A percentile compares a stretch with the other conserved stretches of the same genome.
Conservation (phyloP, 257 asterid genomes). For the Nicotiana benthamiana region DNA sequence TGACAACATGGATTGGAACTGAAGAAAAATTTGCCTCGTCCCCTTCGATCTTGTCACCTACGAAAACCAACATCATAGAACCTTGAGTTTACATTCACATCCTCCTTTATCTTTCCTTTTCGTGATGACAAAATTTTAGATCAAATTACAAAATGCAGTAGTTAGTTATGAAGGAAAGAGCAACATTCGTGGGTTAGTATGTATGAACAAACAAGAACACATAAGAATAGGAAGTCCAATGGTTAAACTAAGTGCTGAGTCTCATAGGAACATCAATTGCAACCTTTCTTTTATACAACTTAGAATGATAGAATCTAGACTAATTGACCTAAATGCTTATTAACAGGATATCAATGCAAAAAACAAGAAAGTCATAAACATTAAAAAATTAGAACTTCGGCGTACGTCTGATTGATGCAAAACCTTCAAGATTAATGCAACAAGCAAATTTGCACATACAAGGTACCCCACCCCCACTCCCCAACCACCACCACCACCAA, state of each 20-base stretch:
- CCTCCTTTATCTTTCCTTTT: neutral
- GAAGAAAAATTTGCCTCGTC: slow-evolving; percentile 37
- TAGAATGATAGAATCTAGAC: too few species aligned
- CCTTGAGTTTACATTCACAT: neutral
- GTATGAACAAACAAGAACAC: neutral
- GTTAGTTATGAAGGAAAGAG: neutral
- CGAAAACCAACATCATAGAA: slow-evolving; percentile 13
- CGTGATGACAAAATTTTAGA: neutral
- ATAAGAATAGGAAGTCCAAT: neutral
- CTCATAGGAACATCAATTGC: neutral
- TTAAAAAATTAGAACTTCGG: neutral
- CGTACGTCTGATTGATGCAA: neutral
- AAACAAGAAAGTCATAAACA: neutral
- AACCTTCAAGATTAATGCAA: neutral
- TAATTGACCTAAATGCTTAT: neutral
- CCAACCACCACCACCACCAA: too few species aligned
- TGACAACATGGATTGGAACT: slow-evolving; percentile 78
- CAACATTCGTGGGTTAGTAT: neutral
- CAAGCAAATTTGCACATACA: neutral
- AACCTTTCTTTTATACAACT: too few species aligned
- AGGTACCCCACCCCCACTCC: neutral
- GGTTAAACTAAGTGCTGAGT: neutral
- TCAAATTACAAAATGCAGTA: neutral
- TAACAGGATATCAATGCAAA: neutral
- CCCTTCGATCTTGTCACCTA: slow-evolving; percentile 43